phyloP scores from a whole-genome alignment of 495 filamentous ascomycete genomes.

The Astrothelium macrocarpum region DNA sequence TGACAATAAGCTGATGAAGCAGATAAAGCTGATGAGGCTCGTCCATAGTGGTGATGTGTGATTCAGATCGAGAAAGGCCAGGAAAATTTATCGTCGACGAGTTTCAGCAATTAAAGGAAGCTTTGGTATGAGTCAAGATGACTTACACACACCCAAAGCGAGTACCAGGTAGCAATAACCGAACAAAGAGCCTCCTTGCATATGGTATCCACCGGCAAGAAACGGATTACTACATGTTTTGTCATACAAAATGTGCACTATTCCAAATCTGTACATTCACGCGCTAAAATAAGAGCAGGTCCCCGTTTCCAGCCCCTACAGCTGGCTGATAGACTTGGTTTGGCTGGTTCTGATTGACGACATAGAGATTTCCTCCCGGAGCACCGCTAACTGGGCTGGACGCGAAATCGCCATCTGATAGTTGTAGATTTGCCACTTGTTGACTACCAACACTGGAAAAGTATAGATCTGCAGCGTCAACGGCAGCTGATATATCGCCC shows the following conservation, averaged over 20 bases:
- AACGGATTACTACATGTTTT: too few relatives aligned
- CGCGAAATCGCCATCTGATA: conserved; percentile 35
- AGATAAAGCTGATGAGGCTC: conserved; percentile 15
- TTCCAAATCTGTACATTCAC: background rate
- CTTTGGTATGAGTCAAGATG: too few relatives aligned
- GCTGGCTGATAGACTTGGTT: conserved; percentile 47
- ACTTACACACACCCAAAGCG: too few relatives aligned
- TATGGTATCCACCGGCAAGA: too few relatives aligned
- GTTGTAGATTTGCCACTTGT: conserved; percentile 63
- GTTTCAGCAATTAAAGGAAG: too few relatives aligned
- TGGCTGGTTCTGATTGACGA: conserved; percentile 59
- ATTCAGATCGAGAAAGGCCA: background rate
- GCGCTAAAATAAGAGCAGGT: conserved; percentile 19
- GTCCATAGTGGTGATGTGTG: conserved; percentile 9
- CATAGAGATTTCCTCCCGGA: conserved; percentile 36
- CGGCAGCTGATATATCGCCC: conserved; percentile 53
- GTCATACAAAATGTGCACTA: too few relatives aligned
- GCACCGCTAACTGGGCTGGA: conserved; percentile 30
- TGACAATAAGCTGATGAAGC: too few relatives aligned
- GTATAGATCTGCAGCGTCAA: conserved; percentile 75
- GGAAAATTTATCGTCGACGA: too few relatives aligned
- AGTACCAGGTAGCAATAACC: too few relatives aligned
- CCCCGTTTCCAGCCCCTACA: conserved; percentile 20
- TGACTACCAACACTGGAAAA: conserved; percentile 64
- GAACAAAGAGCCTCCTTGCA: too few relatives aligned